Percentiles rank a stretch among this genome's conserved stretches.
phyloP scores from a whole-genome alignment of 2,329 filamentous ascomycete genomes.

The Onygena corvina region DNA sequence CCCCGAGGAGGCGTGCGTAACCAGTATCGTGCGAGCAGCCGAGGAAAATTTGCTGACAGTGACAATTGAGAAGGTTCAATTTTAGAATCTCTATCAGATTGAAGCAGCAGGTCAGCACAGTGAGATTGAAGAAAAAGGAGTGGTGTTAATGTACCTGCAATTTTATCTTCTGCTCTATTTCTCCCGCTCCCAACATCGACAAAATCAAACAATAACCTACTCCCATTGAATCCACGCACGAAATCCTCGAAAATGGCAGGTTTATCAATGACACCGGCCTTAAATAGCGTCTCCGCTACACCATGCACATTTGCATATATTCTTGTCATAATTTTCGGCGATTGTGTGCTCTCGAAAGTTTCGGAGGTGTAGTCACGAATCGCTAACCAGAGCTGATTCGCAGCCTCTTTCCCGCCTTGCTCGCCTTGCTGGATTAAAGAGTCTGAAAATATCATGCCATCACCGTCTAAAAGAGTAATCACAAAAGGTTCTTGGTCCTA shows the following conservation, averaged over 20 bases:
- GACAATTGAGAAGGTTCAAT: conserved; percentile 44
- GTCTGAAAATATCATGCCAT: conserved; percentile 45
- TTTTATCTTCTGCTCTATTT: conserved; percentile 38
- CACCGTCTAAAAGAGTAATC: conserved; percentile 44
- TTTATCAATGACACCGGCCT: conserved; percentile 36
- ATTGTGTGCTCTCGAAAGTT: conserved; percentile 32
- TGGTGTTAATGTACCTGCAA: conserved; percentile 28
- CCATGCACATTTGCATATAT: conserved; percentile 45
- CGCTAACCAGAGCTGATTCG: conserved; percentile 36
- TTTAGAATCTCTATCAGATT: conserved; percentile 42
- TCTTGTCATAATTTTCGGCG: conserved; percentile 40
- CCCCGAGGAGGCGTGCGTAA: conserved; percentile 43
- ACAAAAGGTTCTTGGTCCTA: conserved; percentile 45
- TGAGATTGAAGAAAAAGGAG: neutral
- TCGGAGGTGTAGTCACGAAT: conserved; percentile 35
- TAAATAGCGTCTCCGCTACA: conserved; percentile 38
- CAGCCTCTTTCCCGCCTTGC: conserved; percentile 42
- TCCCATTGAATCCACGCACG: conserved; percentile 44
- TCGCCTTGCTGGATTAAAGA: conserved; percentile 40
- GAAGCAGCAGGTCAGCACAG: neutral
- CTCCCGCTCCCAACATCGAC: conserved; percentile 37
- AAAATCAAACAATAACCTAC: conserved; percentile 40
- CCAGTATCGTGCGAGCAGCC: conserved; percentile 48
- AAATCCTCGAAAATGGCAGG: conserved; percentile 39
- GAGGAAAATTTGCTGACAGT: conserved; percentile 49